Conservation (phyloP, 2,329 filamentous ascomycete genomes). For the Paracoccidioides lutzii region DNA sequence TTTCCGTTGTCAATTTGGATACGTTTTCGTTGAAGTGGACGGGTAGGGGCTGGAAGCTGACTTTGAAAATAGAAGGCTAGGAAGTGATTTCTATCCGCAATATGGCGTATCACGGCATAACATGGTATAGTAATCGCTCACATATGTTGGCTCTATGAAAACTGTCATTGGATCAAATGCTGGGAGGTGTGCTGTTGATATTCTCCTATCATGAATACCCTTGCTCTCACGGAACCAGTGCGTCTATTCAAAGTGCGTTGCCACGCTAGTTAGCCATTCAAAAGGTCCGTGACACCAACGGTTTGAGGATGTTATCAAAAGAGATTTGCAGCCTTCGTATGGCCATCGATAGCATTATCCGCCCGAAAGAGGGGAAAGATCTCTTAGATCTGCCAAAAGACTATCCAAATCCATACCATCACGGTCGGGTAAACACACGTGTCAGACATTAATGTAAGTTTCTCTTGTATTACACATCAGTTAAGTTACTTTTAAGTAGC, state of each 20-base stretch:
- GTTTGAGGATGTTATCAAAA: too few species aligned
- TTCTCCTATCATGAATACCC: too few species aligned
- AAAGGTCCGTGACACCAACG: too few species aligned
- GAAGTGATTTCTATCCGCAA: not conserved
- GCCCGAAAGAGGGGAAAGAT: not conserved
- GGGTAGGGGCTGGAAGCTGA: not conserved
- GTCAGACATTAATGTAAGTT: too few species aligned
- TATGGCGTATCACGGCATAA: not conserved
- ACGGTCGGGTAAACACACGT: not conserved
- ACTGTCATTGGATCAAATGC: too few species aligned
- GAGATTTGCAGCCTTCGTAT: too few species aligned
- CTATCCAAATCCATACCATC: not conserved
- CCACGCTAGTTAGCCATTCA: too few species aligned
- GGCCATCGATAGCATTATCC: too few species aligned
- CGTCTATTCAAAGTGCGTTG: too few species aligned
- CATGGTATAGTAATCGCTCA: not conserved
- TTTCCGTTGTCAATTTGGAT: not conserved
- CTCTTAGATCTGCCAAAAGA: not conserved
- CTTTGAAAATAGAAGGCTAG: not conserved
- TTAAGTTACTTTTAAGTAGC: not conserved
- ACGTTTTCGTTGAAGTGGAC: not conserved
- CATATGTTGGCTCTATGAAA: not conserved
- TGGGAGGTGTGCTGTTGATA: too few species aligned
- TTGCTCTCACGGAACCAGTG: too few species aligned
- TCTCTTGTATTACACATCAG: not conserved